phyloP scores from a whole-genome alignment of 2,329 filamentous ascomycete genomes.

The Dothideomycetes sp. region DNA sequence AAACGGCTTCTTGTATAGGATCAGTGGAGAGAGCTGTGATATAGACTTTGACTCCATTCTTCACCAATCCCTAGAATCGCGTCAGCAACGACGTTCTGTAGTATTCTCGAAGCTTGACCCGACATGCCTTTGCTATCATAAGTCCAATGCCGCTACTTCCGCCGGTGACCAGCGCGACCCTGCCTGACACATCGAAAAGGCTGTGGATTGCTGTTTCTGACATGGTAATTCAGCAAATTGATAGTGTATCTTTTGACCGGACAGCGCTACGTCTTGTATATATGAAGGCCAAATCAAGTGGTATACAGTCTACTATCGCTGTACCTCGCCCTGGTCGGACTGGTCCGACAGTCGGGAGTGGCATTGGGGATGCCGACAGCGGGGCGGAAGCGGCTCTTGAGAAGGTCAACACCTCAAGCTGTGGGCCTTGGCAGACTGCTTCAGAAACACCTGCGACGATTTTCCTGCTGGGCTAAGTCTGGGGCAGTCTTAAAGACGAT shows the following conservation, averaged over 20 bases:
- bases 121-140: slow-evolving; percentile 20
- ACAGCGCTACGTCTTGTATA: too few relatives aligned
- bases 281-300: too few relatives aligned
- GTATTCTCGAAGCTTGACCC: neutral
- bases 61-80: slow-evolving; percentile 11
- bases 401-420: neutral
- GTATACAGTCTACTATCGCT: neutral
- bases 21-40: slow-evolving; percentile 34
- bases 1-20: slow-evolving; percentile 27
- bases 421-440: neutral
- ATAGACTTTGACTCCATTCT: slow-evolving; percentile 33
- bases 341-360: neutral
- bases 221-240: too few relatives aligned
- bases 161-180: slow-evolving; percentile 33
- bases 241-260: too few relatives aligned
- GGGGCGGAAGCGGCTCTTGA: too few relatives aligned
- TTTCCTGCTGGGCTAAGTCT: too few relatives aligned
- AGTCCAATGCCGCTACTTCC: slow-evolving; percentile 36
- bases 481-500: too few relatives aligned
- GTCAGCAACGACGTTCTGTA: slow-evolving; percentile 18
- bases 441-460: too few relatives aligned
- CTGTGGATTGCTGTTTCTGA: slow-evolving; percentile 1
- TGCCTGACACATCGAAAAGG: slow-evolving; percentile 28
- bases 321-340: neutral
- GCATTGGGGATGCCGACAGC: neutral